These are phyloP conservation scores for Spongiforma sp. DNA, from an alignment of 1,284 basidiomycete genomes.

Conservation along the genomic window DNA sequence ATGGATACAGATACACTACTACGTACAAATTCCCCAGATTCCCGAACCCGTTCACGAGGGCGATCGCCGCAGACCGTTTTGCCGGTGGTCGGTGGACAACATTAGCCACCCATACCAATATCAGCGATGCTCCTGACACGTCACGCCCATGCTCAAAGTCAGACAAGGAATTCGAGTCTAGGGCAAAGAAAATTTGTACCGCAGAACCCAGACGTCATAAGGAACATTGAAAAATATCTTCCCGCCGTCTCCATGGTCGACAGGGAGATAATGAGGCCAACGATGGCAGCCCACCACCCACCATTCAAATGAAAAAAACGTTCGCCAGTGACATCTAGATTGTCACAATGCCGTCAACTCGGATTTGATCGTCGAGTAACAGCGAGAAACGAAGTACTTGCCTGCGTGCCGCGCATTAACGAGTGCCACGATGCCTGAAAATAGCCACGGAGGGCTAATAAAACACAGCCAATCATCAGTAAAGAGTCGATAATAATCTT, in stretches of 20 bases:
- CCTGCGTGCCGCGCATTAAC: slow-evolving; percentile 33
- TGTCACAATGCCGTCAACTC: background rate
- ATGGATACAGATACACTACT: slow-evolving; percentile 35
- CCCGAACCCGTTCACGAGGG: slow-evolving; percentile 36
- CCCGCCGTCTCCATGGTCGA: slow-evolving; percentile 57
- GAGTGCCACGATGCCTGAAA: slow-evolving; percentile 59
- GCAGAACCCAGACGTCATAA: slow-evolving; percentile 56
- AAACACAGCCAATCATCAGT: background rate
- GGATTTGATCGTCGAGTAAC: background rate
- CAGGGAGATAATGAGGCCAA: slow-evolving; percentile 68
- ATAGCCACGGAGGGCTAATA: slow-evolving; percentile 65
- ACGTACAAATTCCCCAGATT: slow-evolving; percentile 38
- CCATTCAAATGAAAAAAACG: background rate
- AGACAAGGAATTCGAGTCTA: background rate
- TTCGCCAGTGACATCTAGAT: background rate
- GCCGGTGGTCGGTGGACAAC: slow-evolving; percentile 66
- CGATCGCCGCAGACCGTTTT: slow-evolving; percentile 53
- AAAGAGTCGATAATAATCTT: background rate
- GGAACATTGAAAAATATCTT: slow-evolving; percentile 46
- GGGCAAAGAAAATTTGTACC: slow-evolving; percentile 37
- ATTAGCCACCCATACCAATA: slow-evolving; percentile 45
- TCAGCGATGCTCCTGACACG: background rate
- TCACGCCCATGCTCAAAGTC: background rate
- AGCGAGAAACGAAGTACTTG: slow-evolving; percentile 27
- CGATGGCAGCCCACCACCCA: slow-evolving; percentile 59